phyloP scores from a whole-genome alignment of 441 rosid genomes.

The Kokia cookei region DNA sequence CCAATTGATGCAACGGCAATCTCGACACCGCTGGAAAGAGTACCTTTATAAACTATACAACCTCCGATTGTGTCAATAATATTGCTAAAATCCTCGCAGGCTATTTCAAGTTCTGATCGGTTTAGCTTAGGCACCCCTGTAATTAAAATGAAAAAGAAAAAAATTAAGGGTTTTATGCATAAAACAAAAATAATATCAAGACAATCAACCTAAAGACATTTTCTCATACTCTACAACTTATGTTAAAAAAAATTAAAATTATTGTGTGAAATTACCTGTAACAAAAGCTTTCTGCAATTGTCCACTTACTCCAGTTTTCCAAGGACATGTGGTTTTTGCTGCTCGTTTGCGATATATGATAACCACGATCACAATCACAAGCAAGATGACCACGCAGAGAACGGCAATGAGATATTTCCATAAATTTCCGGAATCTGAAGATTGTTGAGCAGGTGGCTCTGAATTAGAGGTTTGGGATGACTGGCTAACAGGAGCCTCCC shows the following conservation, averaged over 20 bases:
- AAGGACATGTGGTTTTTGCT: conserved; percentile 62
- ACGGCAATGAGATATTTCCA: conserved; percentile 51
- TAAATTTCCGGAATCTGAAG: conserved; percentile 18
- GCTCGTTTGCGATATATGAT: conserved; percentile 46
- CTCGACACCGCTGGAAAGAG: conserved; percentile 85
- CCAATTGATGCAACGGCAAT: conserved; percentile 65
- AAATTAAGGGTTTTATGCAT: background rate
- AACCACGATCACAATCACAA: conserved; percentile 26
- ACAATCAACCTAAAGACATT: too few species aligned
- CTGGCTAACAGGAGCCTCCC: background rate
- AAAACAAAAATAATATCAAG: background rate
- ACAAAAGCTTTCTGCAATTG: conserved; percentile 88
- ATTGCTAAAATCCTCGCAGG: conserved; percentile 93
- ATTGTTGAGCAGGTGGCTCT: conserved; percentile 10
- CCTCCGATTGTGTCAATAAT: conserved; percentile 42
- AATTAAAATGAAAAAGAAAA: background rate
- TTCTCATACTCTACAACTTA: too few species aligned
- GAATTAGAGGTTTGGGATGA: conserved; percentile 10
- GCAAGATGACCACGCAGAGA: conserved; percentile 27
- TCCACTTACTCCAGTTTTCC: conserved; percentile 94
- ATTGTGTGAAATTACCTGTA: conserved; percentile 41
- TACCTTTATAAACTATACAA: conserved; percentile 68
- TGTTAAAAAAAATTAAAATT: background rate
- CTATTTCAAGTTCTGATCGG: conserved; percentile 71
- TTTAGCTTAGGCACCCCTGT: conserved; percentile 94